Evolutionary conservation across 2,329 filamentous ascomycete genomes (phyloP), one percentile per base, ranked within the genome.

Genomic region (Xylariaceae sp.): DNA sequence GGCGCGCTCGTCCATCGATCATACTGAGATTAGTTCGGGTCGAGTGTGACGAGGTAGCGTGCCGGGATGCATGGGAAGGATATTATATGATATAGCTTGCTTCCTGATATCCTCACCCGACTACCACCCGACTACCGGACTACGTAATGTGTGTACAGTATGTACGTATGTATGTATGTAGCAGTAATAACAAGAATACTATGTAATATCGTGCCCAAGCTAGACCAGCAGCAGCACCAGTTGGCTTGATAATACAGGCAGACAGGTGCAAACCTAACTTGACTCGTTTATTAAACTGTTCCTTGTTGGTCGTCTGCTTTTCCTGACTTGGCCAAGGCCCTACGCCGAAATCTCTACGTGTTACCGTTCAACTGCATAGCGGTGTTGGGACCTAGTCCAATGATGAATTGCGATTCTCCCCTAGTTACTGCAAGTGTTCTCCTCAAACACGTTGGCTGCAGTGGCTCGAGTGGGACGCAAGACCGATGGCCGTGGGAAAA

Each of bases 1-100:
- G 32, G 9, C 14, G 32, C 32, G 32, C 32, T 37, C 32, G 14
- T 14, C 32, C 7, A 37, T 57, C 57, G 57, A 62, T 62, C 60
- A 52, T 60, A 55, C 56, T 60, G 57, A 60, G 60, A 58, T 62
- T 60, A 48, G 42, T 49, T 52, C 47, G 57, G 50, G 60, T 43
- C 52, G 12, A 58, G 45, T 57, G 54, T 56, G 56, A 54, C 44
- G 40, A 42, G 46, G 54, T 32, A 62, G 51, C 48, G 40, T 57
- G 49, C 60, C 54, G 52, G 60, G 60, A 52, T 57, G 23, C 52
- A 49, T 59, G 51, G 50, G 42, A 62, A 53, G 57, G 51, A 54
- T 60, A 57, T 42, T n/a, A n/a, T n/a, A n/a, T n/a, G n/a, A 56
- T 54, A 57, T 53, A 45, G 46, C 40, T 50, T 52, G 44, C 40